Evolutionary conservation across 805 yeast species (phyloP), one percentile per base, ranked within the genome.

Genomic region (Yarrowia deformans): DNA sequence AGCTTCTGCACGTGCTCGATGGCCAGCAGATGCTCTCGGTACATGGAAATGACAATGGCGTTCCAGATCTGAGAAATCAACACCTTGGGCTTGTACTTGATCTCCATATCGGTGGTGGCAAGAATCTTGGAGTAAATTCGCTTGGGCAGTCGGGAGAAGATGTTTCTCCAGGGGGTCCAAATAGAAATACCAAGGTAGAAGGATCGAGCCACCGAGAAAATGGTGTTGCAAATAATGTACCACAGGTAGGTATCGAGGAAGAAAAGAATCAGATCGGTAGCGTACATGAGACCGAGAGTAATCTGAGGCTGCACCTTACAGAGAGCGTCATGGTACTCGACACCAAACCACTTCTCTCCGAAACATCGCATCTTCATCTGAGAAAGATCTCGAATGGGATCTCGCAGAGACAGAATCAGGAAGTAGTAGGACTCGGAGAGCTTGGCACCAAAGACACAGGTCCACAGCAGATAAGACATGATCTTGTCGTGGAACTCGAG

Each of bases 131-230:
- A 92, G 85, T 95, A 96, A 74, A 95, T 92, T 88, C 99, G 92
- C 88, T 95, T 95, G 79, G 99, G 99, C 79, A 95, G 84, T 81
- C 99, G 89, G 68, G 97, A 89, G 85, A 94, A 95, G 75, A 95
- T 93, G 80, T 96, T 95, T 87, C 98, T 91, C 99, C 99, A 95
- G 72, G 99, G 99, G 50, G 99, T 95, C 84, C 93, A 88, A 73
- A 95, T 94, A 56, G 99, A 95, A 76, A 95, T 93, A 90, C 99
- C 99, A 81, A 96, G 86, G 85, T 94, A 95, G 86, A 95, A 95
- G 16, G 99, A 95, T 79, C 97, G 91, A 75, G 97, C 98, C 77
- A 95, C 92, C 71, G 98, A 94, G 87, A 92, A 93, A 74, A 92
- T 86, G 81, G 97, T 90, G 87, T 94, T 95, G 80, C 90, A 89